Evolutionary conservation across 2,329 filamentous ascomycete genomes (phyloP).

Genomic region (Alternaria brassicae): DNA sequence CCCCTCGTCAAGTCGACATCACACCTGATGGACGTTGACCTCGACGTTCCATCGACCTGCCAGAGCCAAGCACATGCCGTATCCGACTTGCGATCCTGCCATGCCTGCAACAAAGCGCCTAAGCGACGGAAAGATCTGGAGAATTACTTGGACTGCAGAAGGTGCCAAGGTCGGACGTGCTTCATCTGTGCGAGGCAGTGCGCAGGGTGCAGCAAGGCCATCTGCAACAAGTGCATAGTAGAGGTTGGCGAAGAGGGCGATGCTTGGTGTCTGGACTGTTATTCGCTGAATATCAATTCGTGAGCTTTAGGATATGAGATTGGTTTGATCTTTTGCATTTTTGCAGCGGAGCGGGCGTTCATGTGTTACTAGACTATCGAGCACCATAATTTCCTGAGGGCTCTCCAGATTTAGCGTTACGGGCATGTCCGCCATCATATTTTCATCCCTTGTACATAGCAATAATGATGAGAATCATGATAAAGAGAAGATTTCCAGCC

Average conservation of each 20-base stretch:
- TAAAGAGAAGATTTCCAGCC: neutral
- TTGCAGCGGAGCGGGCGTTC: constrained; percentile 3
- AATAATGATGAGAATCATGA: neutral
- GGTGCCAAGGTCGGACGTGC: constrained; percentile 68
- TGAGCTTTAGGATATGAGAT: constrained; percentile 3
- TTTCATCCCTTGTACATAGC: neutral
- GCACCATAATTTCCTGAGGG: neutral
- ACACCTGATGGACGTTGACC: constrained; percentile 44
- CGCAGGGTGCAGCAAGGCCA: constrained; percentile 56
- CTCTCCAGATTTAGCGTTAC: neutral
- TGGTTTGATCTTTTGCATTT: neutral
- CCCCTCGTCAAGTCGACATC: constrained; percentile 38
- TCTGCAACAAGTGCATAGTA: constrained; percentile 74
- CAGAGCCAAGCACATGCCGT: constrained; percentile 13
- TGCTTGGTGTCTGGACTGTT: constrained; percentile 70
- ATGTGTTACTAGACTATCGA: neutral
- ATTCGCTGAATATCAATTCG: constrained; percentile 32
- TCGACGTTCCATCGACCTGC: constrained; percentile 15
- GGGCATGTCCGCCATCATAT: neutral
- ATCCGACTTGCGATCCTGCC: constrained; percentile 60
- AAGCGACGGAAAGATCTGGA: constrained; percentile 71
- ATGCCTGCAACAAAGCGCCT: constrained; percentile 71
- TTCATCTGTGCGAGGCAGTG: constrained; percentile 74
- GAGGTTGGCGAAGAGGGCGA: constrained; percentile 70
- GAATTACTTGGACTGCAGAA: constrained; percentile 69